These are phyloP conservation scores for Solanum gandarillasii DNA, from an alignment of 257 asterid genomes.

Conservation along the genomic window DNA sequence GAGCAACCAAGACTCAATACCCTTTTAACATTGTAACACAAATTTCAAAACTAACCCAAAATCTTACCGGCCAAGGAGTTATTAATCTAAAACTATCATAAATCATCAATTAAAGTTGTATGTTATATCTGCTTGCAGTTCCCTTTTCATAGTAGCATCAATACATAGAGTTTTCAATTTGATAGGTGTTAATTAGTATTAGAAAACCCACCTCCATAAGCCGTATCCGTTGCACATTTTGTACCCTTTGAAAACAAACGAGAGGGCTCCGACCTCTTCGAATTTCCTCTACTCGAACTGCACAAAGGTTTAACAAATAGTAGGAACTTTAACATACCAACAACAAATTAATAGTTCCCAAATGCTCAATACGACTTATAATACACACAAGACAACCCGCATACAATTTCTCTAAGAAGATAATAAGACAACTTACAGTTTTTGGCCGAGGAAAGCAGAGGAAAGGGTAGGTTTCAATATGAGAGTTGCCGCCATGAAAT, in stretches of 20 bases:
- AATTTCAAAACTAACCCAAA: background rate
- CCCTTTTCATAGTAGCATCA: background rate
- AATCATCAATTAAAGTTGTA: background rate
- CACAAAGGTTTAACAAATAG: background rate
- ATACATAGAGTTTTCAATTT: background rate
- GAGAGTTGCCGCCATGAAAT: slow-evolving; percentile 49
- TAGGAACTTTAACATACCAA: background rate
- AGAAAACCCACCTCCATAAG: slow-evolving; percentile 46
- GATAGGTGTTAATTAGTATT: background rate
- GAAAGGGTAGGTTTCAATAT: slow-evolving; percentile 42
- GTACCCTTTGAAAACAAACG: slow-evolving; percentile 19
- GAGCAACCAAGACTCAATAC: background rate
- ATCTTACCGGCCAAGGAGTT: background rate
- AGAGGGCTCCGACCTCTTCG: slow-evolving; percentile 7
- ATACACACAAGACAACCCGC: background rate
- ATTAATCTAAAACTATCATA: background rate
- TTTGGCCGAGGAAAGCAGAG: slow-evolving; percentile 44
- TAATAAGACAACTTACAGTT: slow-evolving; percentile 29
- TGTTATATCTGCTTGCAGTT: background rate
- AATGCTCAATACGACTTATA: background rate
- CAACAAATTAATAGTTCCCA: background rate
- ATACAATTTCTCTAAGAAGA: background rate
- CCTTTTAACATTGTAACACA: background rate
- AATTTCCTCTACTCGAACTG: slow-evolving; percentile 33
- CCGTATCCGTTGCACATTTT: slow-evolving; percentile 49